Evolutionary conservation across 2,329 filamentous ascomycete genomes (phyloP).

Genomic region (Fusarium sp.): DNA sequence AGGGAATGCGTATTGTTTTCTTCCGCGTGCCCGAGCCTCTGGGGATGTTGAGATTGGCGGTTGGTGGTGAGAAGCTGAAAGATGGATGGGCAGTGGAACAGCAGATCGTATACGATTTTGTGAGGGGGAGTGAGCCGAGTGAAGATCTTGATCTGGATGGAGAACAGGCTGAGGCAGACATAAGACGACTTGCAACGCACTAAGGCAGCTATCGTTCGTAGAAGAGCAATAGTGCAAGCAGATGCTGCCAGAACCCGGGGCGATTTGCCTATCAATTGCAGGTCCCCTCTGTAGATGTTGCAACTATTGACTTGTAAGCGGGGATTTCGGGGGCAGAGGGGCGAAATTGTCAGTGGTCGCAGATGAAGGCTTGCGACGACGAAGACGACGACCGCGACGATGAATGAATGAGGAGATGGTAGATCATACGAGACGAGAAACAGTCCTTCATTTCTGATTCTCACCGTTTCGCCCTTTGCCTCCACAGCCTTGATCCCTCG

Average conservation of each 20-base stretch:
- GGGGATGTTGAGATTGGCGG: neutral
- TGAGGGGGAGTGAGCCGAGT: conserved; percentile 23
- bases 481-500: neutral
- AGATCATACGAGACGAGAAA: neutral
- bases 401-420: conserved; percentile 1
- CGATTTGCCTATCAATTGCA: conserved; percentile 3
- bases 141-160: conserved; percentile 26
- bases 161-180: conserved; percentile 20
- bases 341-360: conserved; percentile 10
- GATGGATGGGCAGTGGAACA: neutral
- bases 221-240: conserved; percentile 7
- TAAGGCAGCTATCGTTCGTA: conserved; percentile 6
- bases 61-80: conserved; percentile 11
- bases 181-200: conserved; percentile 27
- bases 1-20: neutral
- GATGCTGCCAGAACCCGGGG: neutral
- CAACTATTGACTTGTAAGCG: conserved; percentile 17
- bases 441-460: conserved; percentile 5
- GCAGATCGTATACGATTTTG: conserved; percentile 16
- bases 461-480: neutral
- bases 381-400: neutral
- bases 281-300: neutral
- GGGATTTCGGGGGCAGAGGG: conserved; percentile 6
- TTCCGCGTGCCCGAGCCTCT: neutral
- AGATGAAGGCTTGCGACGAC: conserved; percentile 3